phyloP scores from a whole-genome alignment of 345 rosid species.

The Eutrema heterophyllum region DNA sequence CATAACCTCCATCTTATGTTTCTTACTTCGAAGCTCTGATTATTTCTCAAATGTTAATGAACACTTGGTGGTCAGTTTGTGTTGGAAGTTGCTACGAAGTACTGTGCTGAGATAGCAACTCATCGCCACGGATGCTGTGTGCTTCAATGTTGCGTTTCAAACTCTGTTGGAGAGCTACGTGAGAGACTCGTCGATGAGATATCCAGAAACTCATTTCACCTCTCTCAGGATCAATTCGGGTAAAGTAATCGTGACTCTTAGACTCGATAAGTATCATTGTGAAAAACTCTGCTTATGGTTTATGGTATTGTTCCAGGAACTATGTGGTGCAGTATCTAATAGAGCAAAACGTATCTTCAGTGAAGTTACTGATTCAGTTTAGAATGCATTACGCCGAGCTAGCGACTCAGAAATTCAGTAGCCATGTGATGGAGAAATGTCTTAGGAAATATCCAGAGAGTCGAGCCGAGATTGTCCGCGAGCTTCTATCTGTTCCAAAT shows the following conservation, averaged over 20 bases:
- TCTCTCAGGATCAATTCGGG: constrained; percentile 80
- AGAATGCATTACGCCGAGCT: constrained; percentile 52
- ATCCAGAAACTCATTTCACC: constrained; percentile 45
- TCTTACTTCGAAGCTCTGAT: not conserved
- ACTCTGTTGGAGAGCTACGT: constrained; percentile 42
- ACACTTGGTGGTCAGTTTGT: constrained; percentile 44
- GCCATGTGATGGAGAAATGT: constrained; percentile 69
- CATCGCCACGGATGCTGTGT: constrained; percentile 82
- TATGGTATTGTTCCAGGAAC: constrained; percentile 34
- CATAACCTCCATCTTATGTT: not conserved
- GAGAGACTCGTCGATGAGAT: constrained; percentile 50
- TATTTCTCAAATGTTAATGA: not conserved
- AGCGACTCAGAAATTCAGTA: constrained; percentile 39
- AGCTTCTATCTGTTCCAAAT: constrained; percentile 40
- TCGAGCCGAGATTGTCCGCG: constrained; percentile 40
- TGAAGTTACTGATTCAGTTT: constrained; percentile 34
- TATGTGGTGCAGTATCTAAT: constrained; percentile 71
- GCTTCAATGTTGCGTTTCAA: constrained; percentile 57
- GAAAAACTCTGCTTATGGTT: not conserved
- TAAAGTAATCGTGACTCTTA: constrained; percentile 14
- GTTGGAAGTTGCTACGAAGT: constrained; percentile 55
- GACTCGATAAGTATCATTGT: not conserved
- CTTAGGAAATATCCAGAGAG: constrained; percentile 46
- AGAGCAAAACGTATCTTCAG: constrained; percentile 44
- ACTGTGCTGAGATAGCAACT: constrained; percentile 61